phyloP scores from a whole-genome alignment of 768 basidiomycete species.

The Lenzites betulinus region DNA sequence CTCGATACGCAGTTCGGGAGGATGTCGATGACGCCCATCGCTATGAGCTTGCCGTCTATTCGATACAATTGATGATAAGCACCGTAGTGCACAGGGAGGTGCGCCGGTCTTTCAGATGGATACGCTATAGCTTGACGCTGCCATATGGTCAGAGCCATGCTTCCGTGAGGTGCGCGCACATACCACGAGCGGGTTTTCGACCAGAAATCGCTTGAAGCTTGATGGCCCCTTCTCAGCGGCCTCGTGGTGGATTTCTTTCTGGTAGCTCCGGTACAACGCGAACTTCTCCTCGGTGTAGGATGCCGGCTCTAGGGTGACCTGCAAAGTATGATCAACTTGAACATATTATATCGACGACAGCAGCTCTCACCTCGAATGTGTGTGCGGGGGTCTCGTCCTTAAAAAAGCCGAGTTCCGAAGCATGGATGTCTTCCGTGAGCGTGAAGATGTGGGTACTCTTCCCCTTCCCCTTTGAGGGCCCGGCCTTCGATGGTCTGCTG shows the following conservation, averaged over 20 bases:
- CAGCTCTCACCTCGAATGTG: slow-evolving; percentile 61
- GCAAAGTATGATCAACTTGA: background rate
- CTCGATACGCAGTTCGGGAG: slow-evolving; percentile 83
- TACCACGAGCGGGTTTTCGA: slow-evolving; percentile 75
- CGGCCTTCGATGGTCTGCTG: background rate
- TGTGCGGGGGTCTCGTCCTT: slow-evolving; percentile 42
- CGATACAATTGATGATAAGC: slow-evolving; percentile 90
- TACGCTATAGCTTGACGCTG: slow-evolving; percentile 71
- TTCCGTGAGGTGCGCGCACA: slow-evolving; percentile 23
- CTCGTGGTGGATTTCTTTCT: slow-evolving; percentile 77
- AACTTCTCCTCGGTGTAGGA: slow-evolving; percentile 82
- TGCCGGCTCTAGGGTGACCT: slow-evolving; percentile 80
- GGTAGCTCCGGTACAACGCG: slow-evolving; percentile 75
- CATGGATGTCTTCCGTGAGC: slow-evolving; percentile 54
- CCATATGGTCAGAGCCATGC: background rate
- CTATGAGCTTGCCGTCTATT: slow-evolving; percentile 80
- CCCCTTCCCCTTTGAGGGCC: slow-evolving; percentile 2
- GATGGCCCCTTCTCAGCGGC: slow-evolving; percentile 41
- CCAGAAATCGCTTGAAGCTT: slow-evolving; percentile 75
- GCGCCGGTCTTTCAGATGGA: slow-evolving; percentile 43
- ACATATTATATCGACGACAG: too few relatives aligned
- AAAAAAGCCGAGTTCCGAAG: slow-evolving; percentile 47
- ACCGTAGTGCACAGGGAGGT: slow-evolving; percentile 82
- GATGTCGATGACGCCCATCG: slow-evolving; percentile 87
- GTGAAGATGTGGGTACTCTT: slow-evolving; percentile 36